Base-by-base conservation (phyloP, 2,329 filamentous ascomycete genomes). In the Penicillium sp. region DNA sequence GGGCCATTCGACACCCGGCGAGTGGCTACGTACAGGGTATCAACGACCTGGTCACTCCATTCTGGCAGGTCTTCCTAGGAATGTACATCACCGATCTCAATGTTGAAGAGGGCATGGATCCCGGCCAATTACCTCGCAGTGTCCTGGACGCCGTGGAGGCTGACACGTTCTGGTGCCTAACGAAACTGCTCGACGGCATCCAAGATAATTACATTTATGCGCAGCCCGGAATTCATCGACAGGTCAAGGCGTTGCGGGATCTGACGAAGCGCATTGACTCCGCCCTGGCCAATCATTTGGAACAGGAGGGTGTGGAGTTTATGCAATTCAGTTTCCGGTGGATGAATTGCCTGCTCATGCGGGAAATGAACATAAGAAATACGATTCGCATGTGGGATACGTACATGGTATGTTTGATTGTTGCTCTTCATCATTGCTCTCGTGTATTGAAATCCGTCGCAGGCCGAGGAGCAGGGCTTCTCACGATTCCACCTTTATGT, bases 351-450 rank as follows among this genome's bases (percentile, higher is more conserved):
- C 85, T 99, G 54, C 82, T 99, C 65, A 99, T 99, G 95, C 86
- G 95, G 63, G 95, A 99, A 78, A 90, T 99, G 65, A 96, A 90
- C 73, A 94, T 99, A 58, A 91, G 89, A 75, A 98, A 97, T 74
- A 97, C 92, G 0, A 96, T 99, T 64, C 85, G 95, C 67, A 99
- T 99, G 95, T 99, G 95, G 95, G 95, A 99, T 77, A 99, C 95
- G 27, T 99, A 99, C 79, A 85, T 99, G 80, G 94, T 97, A 81
- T 78, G 53, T 49, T 39, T 35, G 18, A 46, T 4, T 31, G 33
- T 56, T 56, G 24, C n/a, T 33, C 31, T 33, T 47, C 27, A 19
- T 9, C 40, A 37, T 2, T 37, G 13, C 16, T 40, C 55, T 41
- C 3, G n/a, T 46, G 27, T 64, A 56, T 60, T 68, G 65, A 65